Evolutionary conservation across 2,329 filamentous ascomycete genomes (phyloP), one percentile per base, ranked within the genome.

Genomic region (Neoarthrinium moseri): DNA sequence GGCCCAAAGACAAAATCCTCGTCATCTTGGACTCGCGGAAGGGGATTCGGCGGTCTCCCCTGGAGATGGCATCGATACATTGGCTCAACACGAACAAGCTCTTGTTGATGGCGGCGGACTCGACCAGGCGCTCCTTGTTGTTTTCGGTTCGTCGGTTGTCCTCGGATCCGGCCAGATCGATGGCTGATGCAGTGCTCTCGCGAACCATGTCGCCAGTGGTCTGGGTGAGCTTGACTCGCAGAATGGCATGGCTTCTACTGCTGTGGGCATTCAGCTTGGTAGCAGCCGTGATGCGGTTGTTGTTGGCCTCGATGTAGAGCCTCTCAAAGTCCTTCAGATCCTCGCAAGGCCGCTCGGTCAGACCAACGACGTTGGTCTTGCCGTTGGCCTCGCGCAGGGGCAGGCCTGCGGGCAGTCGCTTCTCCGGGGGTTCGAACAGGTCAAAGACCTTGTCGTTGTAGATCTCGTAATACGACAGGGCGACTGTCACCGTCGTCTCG

Each of bases 11-110:
- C 21, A 97, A 70, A 45, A 97, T 96, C 37, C 92, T 81, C 1
- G 94, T 97, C 92, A 97, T 96, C 73, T 97, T 96, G 44, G 88
- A 94, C 64, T 96, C 92, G 46, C 92, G 80, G 65, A 95, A 97
- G 0, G 94, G 92, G 59, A 97, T 92, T 26, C 92, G 82, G 56
- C 77, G 80, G 62, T 86, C 82, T 24, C 81, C 81, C 20, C 81
- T 74, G 1, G 87, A 88, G 62, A 97, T 97, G 46, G 92, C 92
- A 63, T 97, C 92, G 43, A 97, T 92, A 58, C 92, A 97, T 64
- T 96, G 91, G 34, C 90, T 92, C 39, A 97, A 72, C 15, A 96
- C 91, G 59, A 97, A 97, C 6, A 97, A 75, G 52, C 89, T 95
- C 72, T 96, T 97, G 77, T 97, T 97, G 74, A 97, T 97, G 60